A percentile compares a stretch with the other conserved stretches of the same genome.
Evolutionary conservation across 129 eudicot species (phyloP).

Genomic region (Escallonia herrerae): DNA sequence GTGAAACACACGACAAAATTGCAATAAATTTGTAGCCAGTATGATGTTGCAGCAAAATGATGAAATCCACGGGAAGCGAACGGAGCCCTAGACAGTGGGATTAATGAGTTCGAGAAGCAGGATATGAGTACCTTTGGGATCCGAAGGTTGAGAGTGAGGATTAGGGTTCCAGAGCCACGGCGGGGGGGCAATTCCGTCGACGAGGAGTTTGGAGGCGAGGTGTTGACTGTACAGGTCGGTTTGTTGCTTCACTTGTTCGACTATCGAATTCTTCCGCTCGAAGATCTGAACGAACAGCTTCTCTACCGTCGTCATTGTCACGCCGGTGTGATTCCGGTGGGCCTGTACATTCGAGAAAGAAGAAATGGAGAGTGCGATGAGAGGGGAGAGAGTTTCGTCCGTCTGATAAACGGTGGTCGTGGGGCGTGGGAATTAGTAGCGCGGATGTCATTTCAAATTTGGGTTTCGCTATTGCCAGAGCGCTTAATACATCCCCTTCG

Average conservation of each 20-base stretch:
- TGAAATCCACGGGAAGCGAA: too few species aligned
- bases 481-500: too few species aligned
- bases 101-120: too few species aligned
- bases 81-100: too few species aligned
- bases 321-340: background rate
- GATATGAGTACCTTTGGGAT: constrained; percentile 31
- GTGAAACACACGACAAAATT: too few species aligned
- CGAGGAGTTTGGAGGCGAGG: constrained; percentile 56
- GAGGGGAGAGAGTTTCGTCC: background rate
- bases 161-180: constrained; percentile 62
- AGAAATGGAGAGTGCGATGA: background rate
- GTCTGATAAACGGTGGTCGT: background rate
- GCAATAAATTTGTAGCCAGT: too few species aligned
- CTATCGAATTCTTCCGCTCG: constrained; percentile 50
- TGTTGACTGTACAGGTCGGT: constrained; percentile 52
- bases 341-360: background rate
- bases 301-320: constrained; percentile 62
- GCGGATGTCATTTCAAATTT: constrained; percentile 25
- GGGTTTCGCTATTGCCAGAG: background rate
- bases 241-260: constrained; percentile 59
- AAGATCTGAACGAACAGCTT: constrained; percentile 59
- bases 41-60: too few species aligned
- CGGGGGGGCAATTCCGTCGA: constrained; percentile 77
- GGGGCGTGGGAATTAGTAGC: constrained; percentile 10
- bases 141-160: constrained; percentile 10